Evolutionary conservation across 129 eudicot genomes (phyloP).

Genomic region (Artemisia tridentata): DNA sequence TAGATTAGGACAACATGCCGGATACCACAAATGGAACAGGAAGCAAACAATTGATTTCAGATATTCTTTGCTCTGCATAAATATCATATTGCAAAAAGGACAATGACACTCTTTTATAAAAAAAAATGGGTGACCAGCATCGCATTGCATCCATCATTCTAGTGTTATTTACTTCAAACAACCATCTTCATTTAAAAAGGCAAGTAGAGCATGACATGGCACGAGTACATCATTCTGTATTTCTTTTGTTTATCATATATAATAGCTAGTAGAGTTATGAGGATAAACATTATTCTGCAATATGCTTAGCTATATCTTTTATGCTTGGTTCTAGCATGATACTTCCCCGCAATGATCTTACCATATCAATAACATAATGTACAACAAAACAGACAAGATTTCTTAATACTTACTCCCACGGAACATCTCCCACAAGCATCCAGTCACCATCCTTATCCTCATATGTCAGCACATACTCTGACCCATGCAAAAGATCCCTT

Average conservation of each 20-base stretch:
- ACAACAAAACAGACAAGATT: background rate
- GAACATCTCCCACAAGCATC: constrained; percentile 94
- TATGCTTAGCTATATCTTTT: background rate
- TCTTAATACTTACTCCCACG: constrained; percentile 65
- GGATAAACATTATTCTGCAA: background rate
- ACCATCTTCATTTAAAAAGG: background rate
- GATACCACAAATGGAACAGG: too few relatives aligned
- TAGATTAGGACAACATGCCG: too few relatives aligned
- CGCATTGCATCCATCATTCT: background rate
- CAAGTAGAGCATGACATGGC: background rate
- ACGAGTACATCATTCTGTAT: background rate
- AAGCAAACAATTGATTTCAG: background rate
- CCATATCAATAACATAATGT: background rate
- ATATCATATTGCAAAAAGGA: background rate
- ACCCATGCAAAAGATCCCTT: constrained; percentile 73
- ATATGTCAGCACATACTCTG: constrained; percentile 68
- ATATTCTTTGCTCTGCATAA: background rate
- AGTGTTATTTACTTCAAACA: background rate
- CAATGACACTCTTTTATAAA: background rate
- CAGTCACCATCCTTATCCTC: constrained; percentile 90
- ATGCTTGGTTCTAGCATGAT: background rate
- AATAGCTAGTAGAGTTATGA: too few relatives aligned
- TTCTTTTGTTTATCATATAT: background rate
- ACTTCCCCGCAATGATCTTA: background rate
- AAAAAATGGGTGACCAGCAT: background rate